Base-by-base conservation (phyloP, 2,329 filamentous ascomycete genomes). In the Fusarium pseudoanthophilum region DNA sequence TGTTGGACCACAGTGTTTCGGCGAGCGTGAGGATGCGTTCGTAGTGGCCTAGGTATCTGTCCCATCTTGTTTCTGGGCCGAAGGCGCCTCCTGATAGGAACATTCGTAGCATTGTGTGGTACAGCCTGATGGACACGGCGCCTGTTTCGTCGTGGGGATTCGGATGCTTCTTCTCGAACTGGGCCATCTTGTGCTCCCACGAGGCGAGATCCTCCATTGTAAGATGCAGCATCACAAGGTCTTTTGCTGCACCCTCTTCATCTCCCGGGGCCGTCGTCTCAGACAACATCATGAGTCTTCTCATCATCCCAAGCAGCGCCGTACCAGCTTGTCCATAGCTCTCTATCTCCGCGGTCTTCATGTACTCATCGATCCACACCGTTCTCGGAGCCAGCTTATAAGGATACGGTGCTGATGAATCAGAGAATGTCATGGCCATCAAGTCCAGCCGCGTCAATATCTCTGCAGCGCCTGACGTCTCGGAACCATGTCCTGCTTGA, bases 371-470 rank as follows among this genome's bases (percentile, higher is more conserved):
- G 11, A 75, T 62, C 36, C 64, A 67, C 3, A 72, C 63, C 30
- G 58, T 66, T 15, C 46, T 65, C 0, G 75, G 67, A 4, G 72
- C 55, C 1, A 72, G 58, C 21, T 59, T 62, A 48, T 75, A 79
- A 16, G 75, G 74, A 63, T 81, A 82, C 2, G 80, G 80, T 6
- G 79, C 78, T 9, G 67, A 74, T 0, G 75, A 76, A 36, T 83
- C 81, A 5, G 74, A 77, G 46, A 82, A 81, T 1, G 80, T 78
- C 78, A 82, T 79, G 69, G 78, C 79, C 43, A 81, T 78, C 10
- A 83, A 30, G 46, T 82, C 80, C n/a, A 82, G 55, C 5, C 80
- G 74, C 6, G 76, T 76, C 5, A 83, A 34, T 36, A 77, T 73
- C 55, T 78, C 76, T 11, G 76, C 67, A 2, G 76, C 75, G 21